Evolutionary conservation across 2,329 filamentous ascomycete species (phyloP).

Genomic region (Sclerotiophoma versabilis): DNA sequence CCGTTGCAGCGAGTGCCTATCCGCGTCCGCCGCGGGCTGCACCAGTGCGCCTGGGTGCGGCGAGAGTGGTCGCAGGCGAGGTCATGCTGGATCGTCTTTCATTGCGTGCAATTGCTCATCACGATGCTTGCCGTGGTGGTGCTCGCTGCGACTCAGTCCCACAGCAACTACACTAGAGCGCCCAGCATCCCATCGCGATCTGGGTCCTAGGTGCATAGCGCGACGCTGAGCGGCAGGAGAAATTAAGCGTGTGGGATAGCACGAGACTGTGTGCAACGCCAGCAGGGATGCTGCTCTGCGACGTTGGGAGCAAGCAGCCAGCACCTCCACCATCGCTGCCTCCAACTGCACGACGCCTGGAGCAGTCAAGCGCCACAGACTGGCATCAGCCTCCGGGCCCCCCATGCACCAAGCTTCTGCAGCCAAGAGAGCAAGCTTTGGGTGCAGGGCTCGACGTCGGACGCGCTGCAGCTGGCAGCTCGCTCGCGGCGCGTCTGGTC

Average conservation of each 20-base stretch:
- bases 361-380: constrained; percentile 13
- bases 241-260: constrained; percentile 35
- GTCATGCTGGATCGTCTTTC: neutral
- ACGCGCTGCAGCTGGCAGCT: constrained; percentile 14
- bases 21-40: constrained; percentile 19
- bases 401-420: constrained; percentile 29
- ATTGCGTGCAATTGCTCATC: neutral
- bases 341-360: constrained; percentile 14
- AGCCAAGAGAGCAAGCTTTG: constrained; percentile 23
- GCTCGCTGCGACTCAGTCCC: constrained; percentile 1
- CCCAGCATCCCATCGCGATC: constrained; percentile 7
- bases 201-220: constrained; percentile 21
- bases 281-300: constrained; percentile 21
- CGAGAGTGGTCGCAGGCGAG: neutral
- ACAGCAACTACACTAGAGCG: neutral
- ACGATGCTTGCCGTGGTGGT: neutral
- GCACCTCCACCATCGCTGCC: constrained; percentile 16
- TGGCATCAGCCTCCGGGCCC: constrained; percentile 16
- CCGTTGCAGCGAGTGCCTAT: constrained; percentile 19
- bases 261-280: constrained; percentile 17
- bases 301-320: constrained; percentile 19
- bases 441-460: constrained; percentile 22
- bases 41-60: constrained; percentile 9
- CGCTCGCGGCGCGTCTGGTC: constrained; percentile 14
- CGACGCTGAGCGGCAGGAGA: constrained; percentile 28